Base-by-base conservation (phyloP, 768 basidiomycete species). In the Naganishia friedmannii region DNA sequence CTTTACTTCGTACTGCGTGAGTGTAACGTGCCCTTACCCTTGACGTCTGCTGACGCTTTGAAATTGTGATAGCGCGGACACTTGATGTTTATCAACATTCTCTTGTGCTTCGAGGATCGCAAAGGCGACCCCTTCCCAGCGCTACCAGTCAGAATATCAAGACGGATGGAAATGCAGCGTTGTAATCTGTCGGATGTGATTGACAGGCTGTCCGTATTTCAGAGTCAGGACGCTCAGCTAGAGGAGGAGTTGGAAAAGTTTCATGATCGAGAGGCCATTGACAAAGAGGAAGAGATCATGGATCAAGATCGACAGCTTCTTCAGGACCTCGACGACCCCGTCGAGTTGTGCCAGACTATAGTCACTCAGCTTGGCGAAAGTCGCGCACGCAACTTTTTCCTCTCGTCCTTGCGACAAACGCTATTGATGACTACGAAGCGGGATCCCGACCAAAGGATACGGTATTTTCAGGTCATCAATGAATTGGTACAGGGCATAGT, bases 401-500 rank as follows among this genome's bases (percentile, higher is more conserved):
- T 94, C 51, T 91, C 92, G n/a, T 90, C 93, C 81, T 87, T 98
- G 86, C 92, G 93, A 77, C 93, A 97, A 29, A 63, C 60, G 39
- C 26, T 63, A 81, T 80, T 99, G 68, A 84, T 97, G 23, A 86
- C 98, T 73, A 90, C 98, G 73, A 87, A 90, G 66, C 90, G 92
- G 75, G 92, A 97, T 74, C 91, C 89, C 6, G 88, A 89, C 42
- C 85, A 88, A 31, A 86, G 92, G 81, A 87, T 88, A 53, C 90
- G 92, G 73, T 91, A 94, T 79, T 97, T 90, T 80, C 92, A 92
- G 79, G 86, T 99, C 45, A 85, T 99, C 73, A 92, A 97, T 78
- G 88, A 89, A 8, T 84, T 97, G 54, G 87, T 98, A 54, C 88
- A 91, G 55, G 90, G 93, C 77, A 87, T 98, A 70, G 93, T 98